These are phyloP conservation scores for Monosporozyma servazzii DNA, from an alignment of 805 yeast species.

Conservation along the genomic window DNA sequence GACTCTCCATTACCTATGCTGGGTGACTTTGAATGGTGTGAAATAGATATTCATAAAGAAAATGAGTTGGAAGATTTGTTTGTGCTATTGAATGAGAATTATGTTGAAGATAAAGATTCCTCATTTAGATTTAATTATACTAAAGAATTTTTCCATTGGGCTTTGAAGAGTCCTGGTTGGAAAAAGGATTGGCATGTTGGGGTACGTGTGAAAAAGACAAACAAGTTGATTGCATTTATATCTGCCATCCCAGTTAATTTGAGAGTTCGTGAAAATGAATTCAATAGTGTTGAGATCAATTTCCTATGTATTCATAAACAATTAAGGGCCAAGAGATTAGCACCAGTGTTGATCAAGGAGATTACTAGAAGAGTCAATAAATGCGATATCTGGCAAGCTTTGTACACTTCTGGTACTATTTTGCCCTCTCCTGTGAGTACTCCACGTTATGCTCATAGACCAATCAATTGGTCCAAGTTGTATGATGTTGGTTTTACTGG, in stretches of 20 bases:
- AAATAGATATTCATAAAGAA: constrained; percentile 51
- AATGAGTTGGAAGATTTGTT: constrained; percentile 68
- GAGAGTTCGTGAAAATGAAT: constrained; percentile 43
- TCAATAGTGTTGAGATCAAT: constrained; percentile 79
- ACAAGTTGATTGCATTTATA: constrained; percentile 82
- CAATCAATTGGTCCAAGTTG: constrained; percentile 83
- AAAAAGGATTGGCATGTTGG: constrained; percentile 84
- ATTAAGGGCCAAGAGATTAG: constrained; percentile 82
- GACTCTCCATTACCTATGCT: constrained; percentile 61
- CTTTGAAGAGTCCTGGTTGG: constrained; percentile 91
- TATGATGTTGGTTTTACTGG: constrained; percentile 85
- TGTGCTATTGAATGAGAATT: constrained; percentile 72
- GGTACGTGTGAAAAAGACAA: constrained; percentile 70
- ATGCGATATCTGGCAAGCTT: constrained; percentile 85
- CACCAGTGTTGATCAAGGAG: constrained; percentile 90
- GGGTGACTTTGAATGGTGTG: constrained; percentile 82
- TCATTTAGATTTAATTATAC: constrained; percentile 87
- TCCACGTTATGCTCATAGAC: constrained; percentile 87
- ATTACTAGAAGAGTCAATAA: constrained; percentile 87
- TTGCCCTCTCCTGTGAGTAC: constrained; percentile 88
- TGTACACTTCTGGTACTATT: constrained; percentile 86
- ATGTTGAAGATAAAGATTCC: constrained; percentile 91
- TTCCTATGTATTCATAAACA: constrained; percentile 92
- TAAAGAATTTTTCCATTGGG: constrained; percentile 81
- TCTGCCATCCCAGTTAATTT: constrained; percentile 78